Evolutionary conservation across 352 stramenopile genomes (phyloP), one percentile per base, ranked within the genome.

Genomic region (Globisporangium heterothallicum): DNA sequence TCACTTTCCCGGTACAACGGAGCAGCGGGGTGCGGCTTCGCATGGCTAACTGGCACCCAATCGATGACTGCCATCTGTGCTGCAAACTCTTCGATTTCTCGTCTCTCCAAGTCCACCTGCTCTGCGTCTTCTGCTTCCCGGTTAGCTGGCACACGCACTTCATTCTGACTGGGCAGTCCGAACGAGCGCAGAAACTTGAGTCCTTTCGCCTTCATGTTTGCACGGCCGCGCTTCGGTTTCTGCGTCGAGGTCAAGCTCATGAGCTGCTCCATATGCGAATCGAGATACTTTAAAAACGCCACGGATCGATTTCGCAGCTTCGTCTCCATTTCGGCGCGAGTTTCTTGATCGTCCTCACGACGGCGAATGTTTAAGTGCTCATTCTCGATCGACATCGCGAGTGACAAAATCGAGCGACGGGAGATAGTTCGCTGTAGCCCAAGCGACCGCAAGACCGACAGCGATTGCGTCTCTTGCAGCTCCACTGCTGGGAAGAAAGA

Each of bases 241-340:
- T 68, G 38, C 24, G 50, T 42, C 38, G 54, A 66, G 42, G 45
- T 42, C 24, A 61, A 34, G 3, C 59, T 75, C 36, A 77, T 55
- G 16, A 89, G 53, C 49, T 82, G 67, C 9, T 75, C 68, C 38
- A 86, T 74, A 27, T 85, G 71, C 2, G 62, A 36, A 52, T 89
- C 74, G n/a, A 89, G 42, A 40, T 89, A 87, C 40, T 79, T 74
- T 25, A 87, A 76, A 50, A 89, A 76, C 29, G 75, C 74, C 1
- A 59, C 47, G 0, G 78, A 68, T 36, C 75, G 73, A 3, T 42
- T 50, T 18, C 58, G 67, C 38, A 88, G 45, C 40, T 59, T 65
- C 27, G 64, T 42, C 10, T 46, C 25, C 0, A 41, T 29, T 9
- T 56, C 42, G 27, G 58, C 49, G 6, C 65, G 43, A 16, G 58